Base-by-base conservation (phyloP, 2,329 filamentous ascomycete genomes). In the Fusarium sp. region DNA sequence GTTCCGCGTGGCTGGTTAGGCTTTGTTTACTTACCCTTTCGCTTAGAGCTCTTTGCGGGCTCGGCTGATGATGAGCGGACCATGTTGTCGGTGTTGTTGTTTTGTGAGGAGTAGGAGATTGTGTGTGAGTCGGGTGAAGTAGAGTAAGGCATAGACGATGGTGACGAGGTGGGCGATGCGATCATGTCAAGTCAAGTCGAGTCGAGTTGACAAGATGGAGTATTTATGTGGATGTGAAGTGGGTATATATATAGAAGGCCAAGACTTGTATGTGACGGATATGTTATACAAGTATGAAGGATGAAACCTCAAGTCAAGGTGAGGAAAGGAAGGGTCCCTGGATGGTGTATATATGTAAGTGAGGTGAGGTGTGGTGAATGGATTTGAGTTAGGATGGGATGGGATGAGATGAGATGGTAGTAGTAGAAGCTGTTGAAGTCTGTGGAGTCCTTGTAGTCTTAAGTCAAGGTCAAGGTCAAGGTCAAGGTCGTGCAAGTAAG, bases 61-160 rank as follows among this genome's bases (percentile, higher is more conserved):
- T 86, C 84, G 71, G 81, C 82, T 62, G 85, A 85, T 60, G 83
- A 81, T 77, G 84, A 84, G 69, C 81, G 83, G 67, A 81, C 79
- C 82, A 85, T 84, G 66, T 72, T 79, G 74, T 53, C 57, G 67
- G 62, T 67, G 60, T 64, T 67, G 67, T 69, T 54, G 50, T 50
- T 35, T 16, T 38, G 33, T 53, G 50, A 53, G 33, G 50, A 38
- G 43, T 63, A 46, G 47, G 71, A 56, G 57, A 61, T 40, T 42
- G 57, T 50, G 61, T 58, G 43, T 42, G 56, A 64, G 38, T 67
- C 62, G 44, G 64, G 52, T 37, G 64, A 67, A 28, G 62, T 67
- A 44, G 69, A 62, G 47, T 69, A 65, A 65, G 67, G 66, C 67
- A 69, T 69, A 37, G 67, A 69, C 18, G 58, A 38, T 33, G 66